Conservation (phyloP, 345 rosid genomes). For the Citrus medica region DNA sequence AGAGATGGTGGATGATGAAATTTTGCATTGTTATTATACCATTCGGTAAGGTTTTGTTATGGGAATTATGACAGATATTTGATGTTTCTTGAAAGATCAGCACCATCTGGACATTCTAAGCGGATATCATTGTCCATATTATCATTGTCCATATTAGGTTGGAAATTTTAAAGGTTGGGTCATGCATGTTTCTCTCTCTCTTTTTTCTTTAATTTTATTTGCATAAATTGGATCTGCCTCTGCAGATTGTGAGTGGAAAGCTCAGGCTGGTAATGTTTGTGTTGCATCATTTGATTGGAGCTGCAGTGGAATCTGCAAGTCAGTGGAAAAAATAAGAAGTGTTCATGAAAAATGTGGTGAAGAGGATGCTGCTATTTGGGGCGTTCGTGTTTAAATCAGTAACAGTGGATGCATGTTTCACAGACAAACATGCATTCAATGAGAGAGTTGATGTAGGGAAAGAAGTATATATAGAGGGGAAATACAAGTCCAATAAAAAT, state of each 20-base stretch:
- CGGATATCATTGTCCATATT: neutral
- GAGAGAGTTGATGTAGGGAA: neutral
- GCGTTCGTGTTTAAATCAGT: conserved; percentile 38
- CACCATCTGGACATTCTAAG: neutral
- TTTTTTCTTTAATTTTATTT: neutral
- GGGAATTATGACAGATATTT: neutral
- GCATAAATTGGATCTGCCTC: neutral
- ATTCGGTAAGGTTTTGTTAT: neutral
- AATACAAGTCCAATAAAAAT: neutral
- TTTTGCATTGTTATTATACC: neutral
- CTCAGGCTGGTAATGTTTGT: conserved; percentile 85
- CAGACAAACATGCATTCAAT: neutral
- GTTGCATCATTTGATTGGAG: conserved; percentile 97
- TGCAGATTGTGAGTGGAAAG: conserved; percentile 97
- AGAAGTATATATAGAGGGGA: neutral
- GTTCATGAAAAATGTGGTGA: conserved; percentile 89
- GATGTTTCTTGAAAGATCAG: neutral
- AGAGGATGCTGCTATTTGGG: conserved; percentile 90
- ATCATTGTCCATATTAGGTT: neutral
- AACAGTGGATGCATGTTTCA: neutral
- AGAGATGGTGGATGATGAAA: neutral
- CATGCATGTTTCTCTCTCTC: neutral
- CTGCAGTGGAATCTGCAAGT: conserved; percentile 97
- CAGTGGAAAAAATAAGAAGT: conserved; percentile 78
- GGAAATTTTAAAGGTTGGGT: neutral